Base-by-base conservation (phyloP, 1,284 basidiomycete species). In the Rhodotorula sp. region DNA sequence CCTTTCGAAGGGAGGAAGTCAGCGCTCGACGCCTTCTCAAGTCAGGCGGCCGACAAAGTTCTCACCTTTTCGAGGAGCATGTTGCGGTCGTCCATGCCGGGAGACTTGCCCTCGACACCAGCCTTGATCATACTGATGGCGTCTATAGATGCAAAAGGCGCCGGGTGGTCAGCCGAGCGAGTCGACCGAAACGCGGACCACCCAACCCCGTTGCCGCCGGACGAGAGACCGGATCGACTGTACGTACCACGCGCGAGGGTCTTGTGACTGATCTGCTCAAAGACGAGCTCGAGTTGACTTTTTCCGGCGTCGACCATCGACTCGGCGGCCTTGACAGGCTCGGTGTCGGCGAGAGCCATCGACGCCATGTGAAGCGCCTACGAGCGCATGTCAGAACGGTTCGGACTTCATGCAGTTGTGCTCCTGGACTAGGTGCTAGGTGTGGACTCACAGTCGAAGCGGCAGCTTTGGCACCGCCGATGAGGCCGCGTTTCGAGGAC, bases 1-100 rank as follows among this genome's bases (percentile, higher is more conserved):
- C 45, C 70, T 71, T 65, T 28, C 23, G 3, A 23, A 16, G 15
- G 47, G 45, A 18, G 19, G 45, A 45, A 50, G 18, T 1, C 49
- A 34, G 56, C 10, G 26, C 5, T 6, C 8, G 21, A 52, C 12
- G 50, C 61, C n/a, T 54, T 43, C 49, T 62, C 60, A 62, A 54
- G 7, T 26, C 7, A 31, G 47, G 26, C 3, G 65, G 28, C 10
- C 2, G 54, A 16, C 26, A 48, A n/a, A 28, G 59, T 18, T 14
- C 64, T 48, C 21, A 71, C 69, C 34, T 67, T 28, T 54, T 75
- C 74, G 62, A 75, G 67, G 26, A 75, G 61, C 31, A 75, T 45
- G 54, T 71, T 67, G 52, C 74, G 65, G 66, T 75, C 74, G 60
- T 75, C 74, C 38, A 73, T 49, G 5, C 26, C 26, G 21, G 54